Evolutionary conservation across 2,329 filamentous ascomycete species (phyloP), one percentile per base, ranked within the genome.

Genomic region (Waltergamsia citrina): DNA sequence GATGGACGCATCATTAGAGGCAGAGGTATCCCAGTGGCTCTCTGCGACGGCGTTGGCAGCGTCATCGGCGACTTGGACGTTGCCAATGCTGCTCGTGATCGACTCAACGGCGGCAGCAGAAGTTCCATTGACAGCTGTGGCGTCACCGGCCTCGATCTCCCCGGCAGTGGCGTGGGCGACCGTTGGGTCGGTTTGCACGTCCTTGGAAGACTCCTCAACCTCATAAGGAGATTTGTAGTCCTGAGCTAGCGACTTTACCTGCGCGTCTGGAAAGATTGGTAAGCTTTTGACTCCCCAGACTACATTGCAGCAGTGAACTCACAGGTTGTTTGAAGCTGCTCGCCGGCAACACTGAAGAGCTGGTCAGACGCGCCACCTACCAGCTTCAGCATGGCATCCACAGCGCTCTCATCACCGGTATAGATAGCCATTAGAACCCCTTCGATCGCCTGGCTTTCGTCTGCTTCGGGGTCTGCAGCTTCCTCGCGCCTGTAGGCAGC

Each of bases 401-500:
- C 83, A 33, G 83, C 85, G 44, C 65, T 69, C 42, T 83, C 73
- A 48, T 90, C 83, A 30, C 85, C 85, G 29, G 77, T 75, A 58
- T 93, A 92, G 21, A 92, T 81, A 39, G 81, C 71, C 30, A 87
- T 67, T 38, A 93, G 67, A 22, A 85, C 78, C 34, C 84, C 84
- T 60, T 93, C 85, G 39, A 92, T 78, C 23, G 84, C 85, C 57
- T 78, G 77, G 57, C 79, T 85, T 62, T 90, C 82, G 37, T 87
- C 82, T 5, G 70, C 56, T 26, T 65, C 60, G 31, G 73, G 69
- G 45, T 82, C 71, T 35, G 65, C 71, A 42, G 83, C 82, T 50
- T 85, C 79, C 15, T 75, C 69, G 46, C 83, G 74, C 44, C 85
- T 77, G 46, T 83, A 78, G 38, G 85, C 85, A 39, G 85, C 85